Evolutionary conservation across 2,329 filamentous ascomycete species (phyloP).

Genomic region (Colletotrichum australisinense): DNA sequence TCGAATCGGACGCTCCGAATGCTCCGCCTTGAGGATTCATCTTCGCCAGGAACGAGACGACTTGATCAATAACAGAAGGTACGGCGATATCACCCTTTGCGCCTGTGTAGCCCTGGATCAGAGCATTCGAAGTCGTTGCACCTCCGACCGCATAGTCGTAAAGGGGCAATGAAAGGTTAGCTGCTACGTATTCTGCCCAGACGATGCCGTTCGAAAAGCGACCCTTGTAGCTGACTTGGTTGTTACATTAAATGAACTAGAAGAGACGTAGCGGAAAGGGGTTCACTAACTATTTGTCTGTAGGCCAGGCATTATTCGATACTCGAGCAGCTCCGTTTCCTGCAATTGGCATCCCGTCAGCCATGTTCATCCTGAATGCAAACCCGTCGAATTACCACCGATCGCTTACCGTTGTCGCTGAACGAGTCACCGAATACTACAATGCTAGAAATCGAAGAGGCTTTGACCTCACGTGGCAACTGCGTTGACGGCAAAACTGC

Average conservation of each 20-base stretch:
- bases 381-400: background rate
- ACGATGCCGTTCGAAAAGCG: slow-evolving; percentile 32
- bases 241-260: background rate
- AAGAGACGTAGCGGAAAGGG: fast-evolving
- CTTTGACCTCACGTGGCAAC: background rate
- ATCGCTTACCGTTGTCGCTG: slow-evolving; percentile 22
- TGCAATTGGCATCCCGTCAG: background rate
- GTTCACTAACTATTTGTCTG: slow-evolving; percentile 19
- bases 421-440: slow-evolving; percentile 30
- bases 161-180: slow-evolving; percentile 28
- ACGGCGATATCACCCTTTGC: slow-evolving; percentile 15
- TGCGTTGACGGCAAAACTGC: background rate
- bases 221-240: slow-evolving; percentile 1
- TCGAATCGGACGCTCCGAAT: background rate
- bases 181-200: slow-evolving; percentile 30
- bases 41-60: slow-evolving; percentile 10
- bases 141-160: slow-evolving; percentile 32
- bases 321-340: slow-evolving; percentile 23
- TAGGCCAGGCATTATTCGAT: slow-evolving; percentile 26
- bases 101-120: slow-evolving; percentile 30
- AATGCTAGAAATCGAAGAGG: background rate
- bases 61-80: slow-evolving; percentile 21
- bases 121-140: slow-evolving; percentile 21
- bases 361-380: background rate
- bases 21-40: background rate